Evolutionary conservation across 306 rosid genomes (phyloP).

Genomic region (Glycine soja): DNA sequence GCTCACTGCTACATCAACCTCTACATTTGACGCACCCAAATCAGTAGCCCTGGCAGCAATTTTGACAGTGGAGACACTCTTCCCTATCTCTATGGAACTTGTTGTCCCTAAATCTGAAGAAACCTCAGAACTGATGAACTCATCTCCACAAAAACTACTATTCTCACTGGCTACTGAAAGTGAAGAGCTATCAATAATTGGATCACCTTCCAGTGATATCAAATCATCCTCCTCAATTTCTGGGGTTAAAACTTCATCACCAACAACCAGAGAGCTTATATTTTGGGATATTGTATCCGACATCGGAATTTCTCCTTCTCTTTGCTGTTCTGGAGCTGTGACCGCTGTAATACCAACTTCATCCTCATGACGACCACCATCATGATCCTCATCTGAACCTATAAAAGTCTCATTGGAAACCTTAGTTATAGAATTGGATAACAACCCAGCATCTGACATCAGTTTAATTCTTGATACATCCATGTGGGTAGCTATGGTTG

Average conservation of each 20-base stretch:
- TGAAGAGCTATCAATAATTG: constrained; percentile 67
- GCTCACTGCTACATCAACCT: constrained; percentile 53
- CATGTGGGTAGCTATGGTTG: constrained; percentile 63
- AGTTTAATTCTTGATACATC: constrained; percentile 78
- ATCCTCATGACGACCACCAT: constrained; percentile 54
- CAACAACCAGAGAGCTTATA: constrained; percentile 48
- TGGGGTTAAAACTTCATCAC: constrained; percentile 47
- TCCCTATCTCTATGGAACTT: constrained; percentile 54
- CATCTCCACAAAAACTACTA: constrained; percentile 79
- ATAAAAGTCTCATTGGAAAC: constrained; percentile 54
- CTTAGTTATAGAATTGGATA: constrained; percentile 63
- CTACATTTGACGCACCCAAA: constrained; percentile 50
- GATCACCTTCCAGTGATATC: constrained; percentile 75
- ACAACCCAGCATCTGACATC: constrained; percentile 69
- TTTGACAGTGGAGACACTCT: constrained; percentile 52
- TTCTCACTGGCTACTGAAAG: constrained; percentile 75
- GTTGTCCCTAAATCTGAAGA: constrained; percentile 56
- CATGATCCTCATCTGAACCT: constrained; percentile 58
- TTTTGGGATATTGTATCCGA: constrained; percentile 62
- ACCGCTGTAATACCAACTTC: constrained; percentile 49
- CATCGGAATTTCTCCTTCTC: constrained; percentile 45
- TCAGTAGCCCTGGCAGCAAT: constrained; percentile 50
- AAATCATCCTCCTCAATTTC: constrained; percentile 83
- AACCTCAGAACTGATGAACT: constrained; percentile 61
- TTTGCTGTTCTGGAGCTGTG: constrained; percentile 52